Base-by-base conservation (phyloP, 2,329 filamentous ascomycete genomes). In the Penicillium sumatraense region DNA sequence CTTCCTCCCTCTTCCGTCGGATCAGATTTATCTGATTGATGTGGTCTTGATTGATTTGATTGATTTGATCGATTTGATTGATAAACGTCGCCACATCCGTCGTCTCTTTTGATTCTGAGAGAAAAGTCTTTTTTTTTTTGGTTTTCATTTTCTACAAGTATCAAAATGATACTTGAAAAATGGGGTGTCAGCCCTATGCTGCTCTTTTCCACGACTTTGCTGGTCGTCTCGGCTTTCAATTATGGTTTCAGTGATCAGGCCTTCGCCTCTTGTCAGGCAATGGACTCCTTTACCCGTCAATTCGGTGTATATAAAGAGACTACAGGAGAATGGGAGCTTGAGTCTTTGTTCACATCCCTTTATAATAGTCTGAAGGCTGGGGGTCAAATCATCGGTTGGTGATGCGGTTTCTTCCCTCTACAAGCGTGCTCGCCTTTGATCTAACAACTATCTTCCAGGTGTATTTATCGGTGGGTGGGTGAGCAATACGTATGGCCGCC, bases 231-330 rank as follows among this genome's bases (percentile, higher is more conserved):
- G 38, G 45, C 42, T n/a, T 56, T 54, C 48, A 57, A 57, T 16
- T 59, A 59, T 59, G 53, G 57, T 3, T 50, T 59, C 33, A 57
- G 54, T 38, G 54, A 59, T 31, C 57, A 59, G 20, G 57, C 51
- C 1, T 57, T 59, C 23, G 49, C 54, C 1, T 54, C 57, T 1
- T 46, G 51, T 20, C 57, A 59, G 33, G 57, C 57, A 2, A 59
- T 59, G 57, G 45, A 57, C 33, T 40, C 57, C 1, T 59, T 57
- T 16, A 29, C 18, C 2, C 44, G 44, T 14, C 48, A 57, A 26
- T 59, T 59, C 16, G 57, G 57, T 18, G 27, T 33, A 6, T 59
- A 57, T 46, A 5, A 52, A 27, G 48, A 31, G 7, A 21, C 9
- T 1, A 50, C 18, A 3, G 18, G 40, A 6, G n/a, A 21, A 0